Evolutionary conservation across 768 basidiomycete species (phyloP).

Genomic region (Lentinula boryana): DNA sequence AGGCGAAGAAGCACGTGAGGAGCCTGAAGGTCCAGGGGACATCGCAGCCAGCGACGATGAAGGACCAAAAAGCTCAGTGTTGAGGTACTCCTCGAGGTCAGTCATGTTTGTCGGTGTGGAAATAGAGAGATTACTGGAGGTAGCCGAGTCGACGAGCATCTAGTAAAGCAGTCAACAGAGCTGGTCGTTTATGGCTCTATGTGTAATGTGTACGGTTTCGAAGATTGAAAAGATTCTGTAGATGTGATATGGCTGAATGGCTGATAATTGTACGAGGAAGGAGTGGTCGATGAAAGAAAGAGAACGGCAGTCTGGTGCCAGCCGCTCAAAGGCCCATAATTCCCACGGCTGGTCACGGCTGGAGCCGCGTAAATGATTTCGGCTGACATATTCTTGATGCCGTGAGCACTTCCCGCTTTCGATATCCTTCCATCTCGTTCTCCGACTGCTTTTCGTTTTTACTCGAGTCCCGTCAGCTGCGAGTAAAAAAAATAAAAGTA

Average conservation of each 20-base stretch:
- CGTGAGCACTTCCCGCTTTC: neutral
- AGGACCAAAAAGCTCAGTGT: slow-evolving; percentile 3
- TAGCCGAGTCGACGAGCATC: neutral
- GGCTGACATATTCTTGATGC: neutral
- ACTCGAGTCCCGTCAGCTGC: neutral
- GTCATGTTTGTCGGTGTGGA: neutral
- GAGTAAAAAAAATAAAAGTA: neutral
- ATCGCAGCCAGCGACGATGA: neutral
- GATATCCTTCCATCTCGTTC: neutral
- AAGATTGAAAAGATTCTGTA: neutral
- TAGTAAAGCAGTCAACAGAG: neutral
- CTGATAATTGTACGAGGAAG: neutral
- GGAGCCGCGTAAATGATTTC: neutral
- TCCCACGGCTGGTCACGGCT: neutral
- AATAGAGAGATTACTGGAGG: neutral
- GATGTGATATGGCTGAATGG: neutral
- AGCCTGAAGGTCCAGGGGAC: slow-evolving; percentile 15
- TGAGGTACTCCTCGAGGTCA: slow-evolving; percentile 4
- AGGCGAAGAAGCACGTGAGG: slow-evolving; percentile 37
- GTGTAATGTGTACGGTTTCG: neutral
- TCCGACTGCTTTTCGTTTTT: neutral
- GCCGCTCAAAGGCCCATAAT: neutral
- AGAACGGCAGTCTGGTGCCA: neutral
- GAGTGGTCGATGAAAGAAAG: neutral
- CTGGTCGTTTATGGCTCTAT: neutral